Base-by-base conservation (phyloP, 139 green algal genomes). In the Micractinium sp. region DNA sequence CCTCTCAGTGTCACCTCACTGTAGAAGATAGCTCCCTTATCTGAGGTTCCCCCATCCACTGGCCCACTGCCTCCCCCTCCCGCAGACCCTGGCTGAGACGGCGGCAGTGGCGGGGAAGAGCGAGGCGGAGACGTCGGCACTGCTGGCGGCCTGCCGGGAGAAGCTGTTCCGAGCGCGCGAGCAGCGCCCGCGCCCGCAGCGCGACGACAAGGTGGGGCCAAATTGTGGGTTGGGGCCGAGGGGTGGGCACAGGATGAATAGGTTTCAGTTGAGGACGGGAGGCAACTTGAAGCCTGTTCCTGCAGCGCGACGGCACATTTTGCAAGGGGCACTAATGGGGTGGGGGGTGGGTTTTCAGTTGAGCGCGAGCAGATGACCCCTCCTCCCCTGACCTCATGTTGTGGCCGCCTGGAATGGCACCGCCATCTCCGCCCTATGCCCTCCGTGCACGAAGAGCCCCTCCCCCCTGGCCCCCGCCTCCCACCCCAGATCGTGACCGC, bases 351-450 rank as follows among this genome's bases (percentile, higher is more conserved):
- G n/a, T n/a, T n/a, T n/a, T n/a, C n/a, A n/a, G n/a, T n/a, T n/a
- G n/a, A n/a, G n/a, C n/a, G n/a, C n/a, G n/a, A n/a, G n/a, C n/a
- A n/a, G n/a, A n/a, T n/a, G n/a, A n/a, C n/a, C n/a, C n/a, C n/a
- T n/a, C 47, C 73, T n/a, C 60, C 33, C 76, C 7, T 56, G 7
- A 13, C 16, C 56, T 25, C 92, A 98, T 95, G 79, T 99, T 31
- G 96, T 99, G 82, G 90, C 96, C 33, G 95, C 96, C 2, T 99
- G 97, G 97, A 98, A 99, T 87, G 97, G 97, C 36, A 95, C 98
- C 90, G 92, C 89, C 38, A 97, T 99, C 53, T 92, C 90, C 0
- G 96, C 97, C 0, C 47, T 9, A 16, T 56, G 7, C 47, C 47
- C 47, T 56, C 47, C 47, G 5, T 56, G n/a, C n/a, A n/a, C n/a